These are phyloP conservation scores for Clarireedia hainanense DNA, from an alignment of 2,329 filamentous ascomycete genomes.

Conservation along the genomic window DNA sequence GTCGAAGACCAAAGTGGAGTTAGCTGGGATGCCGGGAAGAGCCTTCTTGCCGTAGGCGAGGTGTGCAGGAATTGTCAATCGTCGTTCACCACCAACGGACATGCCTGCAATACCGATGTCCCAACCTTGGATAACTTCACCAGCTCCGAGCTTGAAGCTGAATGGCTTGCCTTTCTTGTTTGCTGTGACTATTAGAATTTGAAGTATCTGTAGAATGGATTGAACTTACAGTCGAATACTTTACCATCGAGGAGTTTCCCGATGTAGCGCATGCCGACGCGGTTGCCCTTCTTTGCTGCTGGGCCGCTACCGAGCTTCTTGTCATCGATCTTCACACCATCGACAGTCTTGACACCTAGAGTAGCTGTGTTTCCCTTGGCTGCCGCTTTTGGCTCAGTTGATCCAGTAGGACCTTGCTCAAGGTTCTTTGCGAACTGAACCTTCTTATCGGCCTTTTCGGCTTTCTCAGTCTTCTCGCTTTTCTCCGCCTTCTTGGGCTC, in stretches of 20 bases:
- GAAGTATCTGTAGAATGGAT: neutral
- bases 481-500: constrained; percentile 51
- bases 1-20: constrained; percentile 90
- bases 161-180: constrained; percentile 99
- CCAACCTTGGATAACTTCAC: constrained; percentile 98
- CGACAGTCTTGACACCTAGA: constrained; percentile 67
- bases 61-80: constrained; percentile 78
- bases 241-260: constrained; percentile 93
- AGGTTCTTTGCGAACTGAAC: constrained; percentile 99
- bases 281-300: constrained; percentile 82
- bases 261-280: constrained; percentile 92
- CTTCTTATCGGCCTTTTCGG: constrained; percentile 72
- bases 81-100: constrained; percentile 86
- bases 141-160: constrained; percentile 86
- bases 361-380: constrained; percentile 42
- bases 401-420: constrained; percentile 86
- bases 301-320: constrained; percentile 84
- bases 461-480: constrained; percentile 35
- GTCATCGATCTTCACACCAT: constrained; percentile 91
- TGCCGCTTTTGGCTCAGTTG: constrained; percentile 42
- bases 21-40: constrained; percentile 77
- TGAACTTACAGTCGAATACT: constrained; percentile 80
- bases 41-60: constrained; percentile 84
- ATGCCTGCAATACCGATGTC: constrained; percentile 91
- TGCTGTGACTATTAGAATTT: constrained; percentile 42